phyloP scores from a whole-genome alignment of 1,139 yeast genomes.

The Blastobotrys serpentis region DNA sequence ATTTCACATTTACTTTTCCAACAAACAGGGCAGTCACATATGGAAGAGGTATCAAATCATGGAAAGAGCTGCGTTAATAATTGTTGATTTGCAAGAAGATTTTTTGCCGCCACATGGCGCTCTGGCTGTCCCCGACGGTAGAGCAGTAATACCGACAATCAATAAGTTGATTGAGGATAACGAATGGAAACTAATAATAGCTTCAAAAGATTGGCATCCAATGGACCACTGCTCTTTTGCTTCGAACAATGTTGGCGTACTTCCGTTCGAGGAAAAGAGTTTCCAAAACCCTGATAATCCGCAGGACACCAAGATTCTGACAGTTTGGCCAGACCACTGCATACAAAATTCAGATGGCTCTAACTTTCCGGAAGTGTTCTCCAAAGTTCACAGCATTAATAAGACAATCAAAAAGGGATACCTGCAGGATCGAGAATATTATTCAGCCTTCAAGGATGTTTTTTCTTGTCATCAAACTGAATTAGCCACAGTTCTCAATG shows the following conservation, averaged over 20 bases:
- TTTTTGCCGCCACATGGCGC: slow-evolving; percentile 78
- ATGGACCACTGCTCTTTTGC: slow-evolving; percentile 78
- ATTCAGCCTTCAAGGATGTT: slow-evolving; percentile 82
- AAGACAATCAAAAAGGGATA: slow-evolving; percentile 65
- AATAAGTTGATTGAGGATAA: slow-evolving; percentile 43
- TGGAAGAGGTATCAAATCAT: neutral
- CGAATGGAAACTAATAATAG: slow-evolving; percentile 63
- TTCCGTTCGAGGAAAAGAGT: slow-evolving; percentile 51
- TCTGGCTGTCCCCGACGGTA: slow-evolving; percentile 67
- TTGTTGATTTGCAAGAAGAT: slow-evolving; percentile 83
- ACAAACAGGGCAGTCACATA: neutral
- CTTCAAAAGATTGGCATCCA: slow-evolving; percentile 93
- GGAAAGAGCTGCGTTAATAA: slow-evolving; percentile 53
- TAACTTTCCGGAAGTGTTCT: slow-evolving; percentile 46
- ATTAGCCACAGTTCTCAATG: slow-evolving; percentile 48
- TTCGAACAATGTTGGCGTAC: slow-evolving; percentile 50
- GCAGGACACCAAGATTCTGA: slow-evolving; percentile 40
- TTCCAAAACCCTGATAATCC: slow-evolving; percentile 51
- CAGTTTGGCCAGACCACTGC: slow-evolving; percentile 92
- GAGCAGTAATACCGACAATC: slow-evolving; percentile 55
- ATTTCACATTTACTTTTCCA: too few relatives aligned
- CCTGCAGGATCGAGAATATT: slow-evolving; percentile 71
- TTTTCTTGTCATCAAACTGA: slow-evolving; percentile 76
- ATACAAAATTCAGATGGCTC: slow-evolving; percentile 70
- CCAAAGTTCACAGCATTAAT: slow-evolving; percentile 26